Evolutionary conservation across 495 filamentous ascomycete species (phyloP).

Genomic region (Trichoderma asperelloides): DNA sequence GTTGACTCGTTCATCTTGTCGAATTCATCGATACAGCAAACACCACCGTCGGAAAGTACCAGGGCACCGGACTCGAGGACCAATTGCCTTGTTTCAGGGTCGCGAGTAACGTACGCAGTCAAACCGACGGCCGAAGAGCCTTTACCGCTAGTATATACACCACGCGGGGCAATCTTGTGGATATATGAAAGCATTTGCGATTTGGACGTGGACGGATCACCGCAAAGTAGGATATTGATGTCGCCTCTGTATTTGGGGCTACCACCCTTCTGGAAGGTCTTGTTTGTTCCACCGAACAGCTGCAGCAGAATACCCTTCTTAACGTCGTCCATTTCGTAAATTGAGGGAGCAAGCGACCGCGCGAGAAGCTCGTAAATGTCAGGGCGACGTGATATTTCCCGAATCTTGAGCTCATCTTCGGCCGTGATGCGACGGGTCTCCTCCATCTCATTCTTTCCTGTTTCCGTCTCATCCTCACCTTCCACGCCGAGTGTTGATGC

Average conservation of each 20-base stretch:
- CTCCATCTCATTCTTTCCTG: constrained; percentile 68
- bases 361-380: constrained; percentile 94
- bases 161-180: constrained; percentile 93
- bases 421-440: constrained; percentile 74
- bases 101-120: constrained; percentile 94
- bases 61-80: constrained; percentile 95
- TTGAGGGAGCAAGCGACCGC: constrained; percentile 83
- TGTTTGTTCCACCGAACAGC: constrained; percentile 97
- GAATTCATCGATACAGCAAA: constrained; percentile 99
- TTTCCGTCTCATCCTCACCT: constrained; percentile 67
- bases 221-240: constrained; percentile 93
- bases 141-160: constrained; percentile 95
- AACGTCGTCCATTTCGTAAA: constrained; percentile 98
- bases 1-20: constrained; percentile 99
- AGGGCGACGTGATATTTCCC: constrained; percentile 63
- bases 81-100: constrained; percentile 81
- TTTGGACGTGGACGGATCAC: constrained; percentile 93
- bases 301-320: constrained; percentile 97
- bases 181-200: constrained; percentile 91
- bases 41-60: constrained; percentile 89
- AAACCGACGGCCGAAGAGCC: constrained; percentile 96
- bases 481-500: constrained; percentile 61
- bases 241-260: constrained; percentile 93
- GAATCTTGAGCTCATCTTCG: constrained; percentile 90
- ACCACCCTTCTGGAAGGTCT: constrained; percentile 92